A percentile compares a stretch with the other conserved stretches of the same genome.
phyloP scores from a whole-genome alignment of 257 asterid species.

The Solanum okadae region DNA sequence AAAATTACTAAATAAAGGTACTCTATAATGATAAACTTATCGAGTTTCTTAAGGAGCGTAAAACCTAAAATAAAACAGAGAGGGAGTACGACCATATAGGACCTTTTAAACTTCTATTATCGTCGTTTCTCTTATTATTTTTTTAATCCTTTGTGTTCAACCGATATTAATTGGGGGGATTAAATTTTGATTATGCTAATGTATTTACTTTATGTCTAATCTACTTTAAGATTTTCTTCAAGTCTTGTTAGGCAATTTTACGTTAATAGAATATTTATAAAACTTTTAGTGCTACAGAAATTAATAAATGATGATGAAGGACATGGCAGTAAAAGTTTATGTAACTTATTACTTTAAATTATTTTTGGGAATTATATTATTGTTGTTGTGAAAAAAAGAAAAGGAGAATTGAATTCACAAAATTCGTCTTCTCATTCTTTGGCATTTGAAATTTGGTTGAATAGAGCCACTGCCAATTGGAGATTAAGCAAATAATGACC shows the following conservation, averaged over 20 bases:
- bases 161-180: background rate
- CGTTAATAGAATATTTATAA: background rate
- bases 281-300: background rate
- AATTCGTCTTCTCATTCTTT: background rate
- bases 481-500: background rate
- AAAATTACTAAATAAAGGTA: no score
- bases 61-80: no score
- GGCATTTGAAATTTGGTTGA: background rate
- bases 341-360: background rate
- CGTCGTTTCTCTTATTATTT: background rate
- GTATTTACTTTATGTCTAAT: background rate
- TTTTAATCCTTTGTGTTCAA: background rate
- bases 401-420: background rate
- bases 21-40: no score
- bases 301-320: background rate
- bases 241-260: background rate
- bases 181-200: background rate
- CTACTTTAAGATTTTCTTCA: background rate
- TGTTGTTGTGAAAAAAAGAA: no score
- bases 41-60: background rate
- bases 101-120: background rate
- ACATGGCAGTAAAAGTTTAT: background rate
- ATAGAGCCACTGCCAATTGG: background rate
- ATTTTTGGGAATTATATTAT: background rate
- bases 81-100: background rate